Conservation (phyloP, 2,329 filamentous ascomycete species). For the Nannizzia gypsea region DNA sequence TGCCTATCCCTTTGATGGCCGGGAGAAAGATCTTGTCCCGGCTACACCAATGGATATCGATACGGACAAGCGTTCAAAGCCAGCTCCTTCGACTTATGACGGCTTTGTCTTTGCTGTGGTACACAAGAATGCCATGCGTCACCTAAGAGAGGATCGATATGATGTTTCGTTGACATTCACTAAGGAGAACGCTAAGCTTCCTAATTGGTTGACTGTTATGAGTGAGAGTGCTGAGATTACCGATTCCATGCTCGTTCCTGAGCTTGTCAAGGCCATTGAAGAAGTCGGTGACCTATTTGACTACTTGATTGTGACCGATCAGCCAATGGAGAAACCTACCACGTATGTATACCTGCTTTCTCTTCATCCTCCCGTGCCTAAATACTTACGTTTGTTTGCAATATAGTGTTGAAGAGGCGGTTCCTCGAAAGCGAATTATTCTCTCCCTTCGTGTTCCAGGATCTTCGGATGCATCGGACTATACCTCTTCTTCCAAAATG, state of each 20-base stretch:
- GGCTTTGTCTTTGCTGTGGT: conserved; percentile 91
- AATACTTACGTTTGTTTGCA: conserved; percentile 3
- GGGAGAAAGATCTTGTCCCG: conserved; percentile 67
- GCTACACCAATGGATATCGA: conserved; percentile 47
- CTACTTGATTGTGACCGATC: conserved; percentile 79
- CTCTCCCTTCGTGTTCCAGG: conserved; percentile 58
- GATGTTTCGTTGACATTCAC: conserved; percentile 86
- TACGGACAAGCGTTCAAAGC: conserved; percentile 48
- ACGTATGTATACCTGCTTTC: conserved; percentile 49
- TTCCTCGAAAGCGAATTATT: conserved; percentile 74
- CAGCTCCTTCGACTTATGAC: conserved; percentile 56
- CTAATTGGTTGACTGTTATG: conserved; percentile 86
- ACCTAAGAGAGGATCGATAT: conserved; percentile 81
- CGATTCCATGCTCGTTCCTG: conserved; percentile 72
- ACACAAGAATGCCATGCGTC: conserved; percentile 88
- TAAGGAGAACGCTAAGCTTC: conserved; percentile 84
- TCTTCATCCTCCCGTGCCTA: neutral
- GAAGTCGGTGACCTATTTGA: conserved; percentile 71
- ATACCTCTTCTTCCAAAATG: conserved; percentile 56
- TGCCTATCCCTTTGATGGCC: conserved; percentile 83
- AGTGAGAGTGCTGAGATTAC: conserved; percentile 93
- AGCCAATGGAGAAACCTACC: conserved; percentile 73
- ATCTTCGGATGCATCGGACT: conserved; percentile 60
- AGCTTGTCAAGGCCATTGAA: conserved; percentile 68
- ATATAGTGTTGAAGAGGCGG: conserved; percentile 65